These are phyloP conservation scores for Beauveria varroae DNA, from an alignment of 2,329 filamentous ascomycete species.

Conservation along the genomic window DNA sequence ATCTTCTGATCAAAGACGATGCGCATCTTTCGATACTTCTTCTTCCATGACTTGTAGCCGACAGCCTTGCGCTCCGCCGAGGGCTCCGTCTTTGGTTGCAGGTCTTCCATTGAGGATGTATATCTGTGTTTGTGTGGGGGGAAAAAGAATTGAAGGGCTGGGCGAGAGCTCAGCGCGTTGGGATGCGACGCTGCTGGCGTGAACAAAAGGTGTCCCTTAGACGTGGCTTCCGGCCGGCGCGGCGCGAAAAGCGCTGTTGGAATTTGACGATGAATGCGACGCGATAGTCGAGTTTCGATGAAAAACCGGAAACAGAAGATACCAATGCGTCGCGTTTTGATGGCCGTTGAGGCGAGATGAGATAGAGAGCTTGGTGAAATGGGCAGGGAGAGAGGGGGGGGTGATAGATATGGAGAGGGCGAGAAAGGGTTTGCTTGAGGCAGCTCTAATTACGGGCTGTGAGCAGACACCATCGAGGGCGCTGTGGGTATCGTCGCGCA, in stretches of 20 bases:
- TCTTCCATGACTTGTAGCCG: conserved; percentile 67
- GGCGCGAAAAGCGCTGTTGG: background rate
- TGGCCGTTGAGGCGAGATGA: conserved; percentile 1
- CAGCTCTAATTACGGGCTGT: background rate
- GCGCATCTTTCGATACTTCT: conserved; percentile 93
- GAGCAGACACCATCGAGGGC: conserved; percentile 7
- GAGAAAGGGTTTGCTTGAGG: conserved; percentile 10
- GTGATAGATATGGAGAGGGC: conserved; percentile 2
- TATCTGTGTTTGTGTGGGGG: background rate
- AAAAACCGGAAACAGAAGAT: background rate
- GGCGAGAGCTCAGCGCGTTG: background rate
- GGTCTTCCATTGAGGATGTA: conserved; percentile 24
- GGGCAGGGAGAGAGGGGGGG: background rate
- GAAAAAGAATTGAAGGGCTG: background rate
- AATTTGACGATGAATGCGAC: background rate
- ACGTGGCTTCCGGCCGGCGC: background rate
- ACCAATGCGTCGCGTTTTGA: background rate
- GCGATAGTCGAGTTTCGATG: background rate
- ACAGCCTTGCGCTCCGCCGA: conserved; percentile 28
- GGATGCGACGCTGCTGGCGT: background rate
- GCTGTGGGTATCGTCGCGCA: conserved; percentile 9
- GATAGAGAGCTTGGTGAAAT: background rate
- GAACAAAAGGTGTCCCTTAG: background rate
- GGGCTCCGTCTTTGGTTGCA: conserved; percentile 35
- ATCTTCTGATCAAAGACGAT: conserved; percentile 70